A percentile compares a stretch with the other conserved stretches of the same genome.
phyloP scores from a whole-genome alignment of 1,139 yeast species.

The Diutina sp. region DNA sequence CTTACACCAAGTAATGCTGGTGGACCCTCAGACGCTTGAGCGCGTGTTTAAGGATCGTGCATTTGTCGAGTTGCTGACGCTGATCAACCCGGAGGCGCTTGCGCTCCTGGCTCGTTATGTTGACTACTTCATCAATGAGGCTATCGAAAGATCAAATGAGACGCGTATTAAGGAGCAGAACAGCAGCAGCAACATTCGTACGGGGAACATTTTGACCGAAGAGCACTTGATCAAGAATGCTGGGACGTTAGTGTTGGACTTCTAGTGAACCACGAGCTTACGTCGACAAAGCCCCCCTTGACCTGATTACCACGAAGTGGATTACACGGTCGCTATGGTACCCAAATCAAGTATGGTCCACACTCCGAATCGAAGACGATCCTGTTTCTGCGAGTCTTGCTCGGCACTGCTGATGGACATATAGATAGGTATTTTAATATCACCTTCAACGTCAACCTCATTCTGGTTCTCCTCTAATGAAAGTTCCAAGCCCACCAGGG shows the following conservation, averaged over 20 bases:
- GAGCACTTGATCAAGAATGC: slow-evolving; percentile 37
- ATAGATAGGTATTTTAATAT: not conserved
- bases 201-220: not conserved
- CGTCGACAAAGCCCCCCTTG: not conserved
- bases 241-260: slow-evolving; percentile 45
- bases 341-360: not conserved
- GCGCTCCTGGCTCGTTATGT: slow-evolving; percentile 44
- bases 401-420: not conserved
- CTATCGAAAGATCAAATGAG: slow-evolving; percentile 49
- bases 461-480: not conserved
- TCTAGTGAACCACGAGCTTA: slow-evolving; percentile 12
- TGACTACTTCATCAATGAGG: slow-evolving; percentile 49
- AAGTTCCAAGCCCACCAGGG: not conserved
- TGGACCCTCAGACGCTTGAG: slow-evolving; percentile 30
- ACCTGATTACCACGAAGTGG: not conserved
- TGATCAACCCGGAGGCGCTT: slow-evolving; percentile 37
- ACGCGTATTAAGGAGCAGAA: slow-evolving; percentile 14
- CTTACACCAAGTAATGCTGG: not conserved
- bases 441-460: not conserved
- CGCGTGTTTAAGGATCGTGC: slow-evolving; percentile 40
- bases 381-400: not conserved
- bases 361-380: not conserved
- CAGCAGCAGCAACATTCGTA: too few species aligned
- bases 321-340: not conserved
- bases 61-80: slow-evolving; percentile 33